Evolutionary conservation across 306 rosid genomes (phyloP), one percentile per base, ranked within the genome.

Genomic region (Corylus americana): DNA sequence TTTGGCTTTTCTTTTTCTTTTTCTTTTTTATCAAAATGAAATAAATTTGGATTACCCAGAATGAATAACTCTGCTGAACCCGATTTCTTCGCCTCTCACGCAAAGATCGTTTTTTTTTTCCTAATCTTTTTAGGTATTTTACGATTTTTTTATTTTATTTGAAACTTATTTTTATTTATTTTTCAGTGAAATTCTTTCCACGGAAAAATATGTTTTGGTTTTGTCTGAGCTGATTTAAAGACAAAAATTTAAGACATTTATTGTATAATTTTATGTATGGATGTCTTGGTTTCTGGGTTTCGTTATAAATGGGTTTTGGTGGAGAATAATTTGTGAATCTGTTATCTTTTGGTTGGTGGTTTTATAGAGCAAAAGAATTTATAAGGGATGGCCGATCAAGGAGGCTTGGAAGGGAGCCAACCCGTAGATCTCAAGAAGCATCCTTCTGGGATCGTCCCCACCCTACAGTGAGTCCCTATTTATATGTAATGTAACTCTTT

Each of bases 371-470:
- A 17, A 39, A 67, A 42, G 82, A 48, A 47, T n/a, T 10, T 71
- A 39, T 29, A 35, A 39, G 84, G 89, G 80, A 87, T 91, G 96
- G 90, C 97, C n/a, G 98, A 93, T 74, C 94, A 88, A 80, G 97
- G 80, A 78, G 66, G 14, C 66, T 61, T 81, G 91, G 97, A 92
- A 86, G 95, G 91, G 47, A 91, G 88, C 91, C 97, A 95, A 67
- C 96, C 98, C 0, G 92, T 91, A 16, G 98, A 90, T 90, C 87
- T 80, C 62, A 85, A 80, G 86, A 89, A 91, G 80, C 97, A 95
- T 71, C 98, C 98, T 87, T 92, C 97, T 79, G 98, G 98, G 81
- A 95, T 92, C 31, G 93, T 95, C 48, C 98, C 98, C 48, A 95
- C 95, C 76, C 94, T 95, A 8, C 98, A 91, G 98, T 95, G 93